A percentile compares a stretch with the other conserved stretches of the same genome.
phyloP scores from a whole-genome alignment of 108 stramenopile genomes.

The Parmales sp. region DNA sequence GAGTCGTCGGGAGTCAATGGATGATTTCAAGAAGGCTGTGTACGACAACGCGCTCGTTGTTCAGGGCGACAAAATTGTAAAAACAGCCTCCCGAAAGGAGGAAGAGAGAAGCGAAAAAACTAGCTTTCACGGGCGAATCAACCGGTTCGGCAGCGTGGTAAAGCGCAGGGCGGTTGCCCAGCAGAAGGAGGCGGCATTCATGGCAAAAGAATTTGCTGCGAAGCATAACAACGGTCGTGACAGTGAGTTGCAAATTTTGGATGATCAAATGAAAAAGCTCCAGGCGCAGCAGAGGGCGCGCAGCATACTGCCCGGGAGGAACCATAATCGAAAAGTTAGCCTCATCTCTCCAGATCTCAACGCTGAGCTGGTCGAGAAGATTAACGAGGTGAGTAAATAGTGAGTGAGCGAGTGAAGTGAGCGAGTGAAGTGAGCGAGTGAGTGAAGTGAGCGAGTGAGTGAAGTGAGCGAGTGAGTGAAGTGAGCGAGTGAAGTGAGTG shows the following conservation, averaged over 20 bases:
- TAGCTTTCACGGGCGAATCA: not conserved
- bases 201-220: not conserved
- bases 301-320: not conserved
- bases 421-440: too few species aligned
- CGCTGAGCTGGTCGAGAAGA: not conserved
- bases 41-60: not conserved
- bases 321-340: not conserved
- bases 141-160: not conserved
- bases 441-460: too few species aligned
- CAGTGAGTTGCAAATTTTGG: not conserved
- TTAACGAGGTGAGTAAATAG: too few species aligned
- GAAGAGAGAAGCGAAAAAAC: not conserved
- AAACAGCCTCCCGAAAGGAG: not conserved
- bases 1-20: not conserved
- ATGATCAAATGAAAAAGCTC: not conserved
- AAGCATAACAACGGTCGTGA: not conserved
- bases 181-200: not conserved
- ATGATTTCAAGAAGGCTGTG: not conserved
- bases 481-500: too few species aligned
- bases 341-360: not conserved
- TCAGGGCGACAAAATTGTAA: not conserved
- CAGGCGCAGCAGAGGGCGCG: not conserved
- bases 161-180: not conserved
- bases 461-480: too few species aligned
- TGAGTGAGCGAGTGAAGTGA: too few species aligned